These are phyloP conservation scores for Pinus albicaulis DNA, from an alignment of 75 land plant species.

Conservation along the genomic window DNA sequence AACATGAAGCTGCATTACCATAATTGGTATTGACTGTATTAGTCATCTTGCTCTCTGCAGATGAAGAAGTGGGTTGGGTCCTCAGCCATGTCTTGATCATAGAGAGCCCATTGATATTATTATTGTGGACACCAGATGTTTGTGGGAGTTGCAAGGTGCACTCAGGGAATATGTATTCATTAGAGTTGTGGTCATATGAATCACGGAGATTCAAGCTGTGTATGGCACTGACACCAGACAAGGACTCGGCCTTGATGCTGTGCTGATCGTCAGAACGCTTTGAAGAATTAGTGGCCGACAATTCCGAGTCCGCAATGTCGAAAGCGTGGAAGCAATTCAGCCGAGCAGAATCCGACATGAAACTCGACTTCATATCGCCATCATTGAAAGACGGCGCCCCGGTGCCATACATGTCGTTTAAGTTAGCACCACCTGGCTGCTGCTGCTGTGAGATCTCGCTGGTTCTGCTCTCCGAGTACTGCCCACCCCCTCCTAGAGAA, in stretches of 20 bases:
- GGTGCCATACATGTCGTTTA: background rate
- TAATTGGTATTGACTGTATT: background rate
- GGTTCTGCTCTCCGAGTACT: conserved; percentile 10
- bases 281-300: background rate
- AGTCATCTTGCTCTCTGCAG: background rate
- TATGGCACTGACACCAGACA: background rate
- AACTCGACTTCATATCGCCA: background rate
- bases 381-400: background rate
- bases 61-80: conserved; percentile 10
- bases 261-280: background rate
- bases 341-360: too few species aligned
- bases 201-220: background rate
- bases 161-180: background rate
- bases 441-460: conserved; percentile 5
- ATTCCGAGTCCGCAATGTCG: background rate
- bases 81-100: conserved; percentile 39
- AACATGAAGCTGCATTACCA: background rate
- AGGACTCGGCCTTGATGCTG: background rate
- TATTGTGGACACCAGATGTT: background rate
- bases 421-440: background rate
- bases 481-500: conserved; percentile 12
- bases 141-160: conserved; percentile 7
- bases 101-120: conserved; percentile 14
- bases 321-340: background rate
- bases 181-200: conserved; percentile 3